These are phyloP conservation scores for Xylariaceae sp. DNA, from an alignment of 2,329 filamentous ascomycete species.

Conservation along the genomic window DNA sequence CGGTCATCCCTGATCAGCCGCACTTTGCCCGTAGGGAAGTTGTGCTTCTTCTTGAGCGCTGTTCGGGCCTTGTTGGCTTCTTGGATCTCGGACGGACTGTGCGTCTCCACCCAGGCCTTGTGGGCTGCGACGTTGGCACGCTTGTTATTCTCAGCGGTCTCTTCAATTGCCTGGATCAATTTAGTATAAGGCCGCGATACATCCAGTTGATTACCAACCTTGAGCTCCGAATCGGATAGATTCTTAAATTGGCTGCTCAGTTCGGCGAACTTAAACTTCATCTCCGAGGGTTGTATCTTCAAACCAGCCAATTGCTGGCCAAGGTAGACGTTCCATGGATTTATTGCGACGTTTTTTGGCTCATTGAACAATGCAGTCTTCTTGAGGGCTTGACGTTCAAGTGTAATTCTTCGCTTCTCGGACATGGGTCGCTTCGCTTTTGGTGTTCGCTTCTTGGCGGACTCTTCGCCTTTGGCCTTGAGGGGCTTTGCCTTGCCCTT, in stretches of 20 bases:
- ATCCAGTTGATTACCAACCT: constrained; percentile 34
- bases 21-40: constrained; percentile 20
- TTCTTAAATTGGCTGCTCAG: no score
- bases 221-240: constrained; percentile 35
- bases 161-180: constrained; percentile 31
- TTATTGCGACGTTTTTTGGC: constrained; percentile 20
- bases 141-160: constrained; percentile 32
- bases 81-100: constrained; percentile 35
- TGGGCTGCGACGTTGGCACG: constrained; percentile 33
- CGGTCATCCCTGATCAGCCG: constrained; percentile 42
- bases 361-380: constrained; percentile 37
- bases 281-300: no score
- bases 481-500: constrained; percentile 8
- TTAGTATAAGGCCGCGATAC: constrained; percentile 7
- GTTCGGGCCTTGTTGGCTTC: constrained; percentile 45
- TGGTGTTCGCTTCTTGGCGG: constrained; percentile 2
- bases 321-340: no score
- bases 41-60: constrained; percentile 33
- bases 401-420: constrained; percentile 20
- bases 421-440: constrained; percentile 5
- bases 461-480: constrained; percentile 7
- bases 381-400: constrained; percentile 29
- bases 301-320: neutral
- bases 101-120: constrained; percentile 45
- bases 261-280: no score